phyloP scores from a whole-genome alignment of 345 rosid species.

The Odontarrhena argentea region DNA sequence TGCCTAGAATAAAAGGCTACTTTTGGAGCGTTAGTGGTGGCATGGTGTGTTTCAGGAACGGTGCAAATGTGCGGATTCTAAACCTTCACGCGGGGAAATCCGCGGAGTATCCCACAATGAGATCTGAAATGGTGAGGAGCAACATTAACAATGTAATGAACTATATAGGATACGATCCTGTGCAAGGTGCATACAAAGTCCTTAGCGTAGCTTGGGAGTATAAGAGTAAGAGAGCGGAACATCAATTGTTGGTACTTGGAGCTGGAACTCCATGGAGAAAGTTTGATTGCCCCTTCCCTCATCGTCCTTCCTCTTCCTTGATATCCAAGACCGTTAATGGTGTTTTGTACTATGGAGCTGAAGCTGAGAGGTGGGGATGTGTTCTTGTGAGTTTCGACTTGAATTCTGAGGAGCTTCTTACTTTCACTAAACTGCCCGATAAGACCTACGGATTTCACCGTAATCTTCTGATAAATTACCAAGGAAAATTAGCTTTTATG shows the following conservation, averaged over 20 bases:
- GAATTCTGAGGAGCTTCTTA: neutral
- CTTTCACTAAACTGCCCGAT: too few species aligned
- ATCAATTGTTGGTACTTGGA: slow-evolving; percentile 22
- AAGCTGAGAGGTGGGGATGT: neutral
- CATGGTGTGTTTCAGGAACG: too few species aligned
- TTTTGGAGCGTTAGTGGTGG: too few species aligned
- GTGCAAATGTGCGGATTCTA: too few species aligned
- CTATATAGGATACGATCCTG: neutral
- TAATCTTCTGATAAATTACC: neutral
- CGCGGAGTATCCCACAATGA: neutral
- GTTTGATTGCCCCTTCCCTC: neutral
- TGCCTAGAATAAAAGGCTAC: too few species aligned
- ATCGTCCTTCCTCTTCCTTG: neutral
- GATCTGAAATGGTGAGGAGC: neutral
- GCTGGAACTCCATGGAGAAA: slow-evolving; percentile 9
- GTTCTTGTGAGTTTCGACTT: slow-evolving; percentile 21
- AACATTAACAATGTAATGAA: too few species aligned
- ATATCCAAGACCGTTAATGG: neutral
- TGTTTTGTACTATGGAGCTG: slow-evolving; percentile 9
- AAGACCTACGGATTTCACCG: too few species aligned
- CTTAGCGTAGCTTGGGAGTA: neutral
- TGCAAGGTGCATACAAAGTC: slow-evolving; percentile 7
- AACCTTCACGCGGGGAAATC: too few species aligned
- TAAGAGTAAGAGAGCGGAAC: neutral
- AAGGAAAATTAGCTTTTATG: neutral